A percentile compares a stretch with the other conserved stretches of the same genome.
phyloP scores from a whole-genome alignment of 2,329 filamentous ascomycete genomes.

The Monilinia fructicola region DNA sequence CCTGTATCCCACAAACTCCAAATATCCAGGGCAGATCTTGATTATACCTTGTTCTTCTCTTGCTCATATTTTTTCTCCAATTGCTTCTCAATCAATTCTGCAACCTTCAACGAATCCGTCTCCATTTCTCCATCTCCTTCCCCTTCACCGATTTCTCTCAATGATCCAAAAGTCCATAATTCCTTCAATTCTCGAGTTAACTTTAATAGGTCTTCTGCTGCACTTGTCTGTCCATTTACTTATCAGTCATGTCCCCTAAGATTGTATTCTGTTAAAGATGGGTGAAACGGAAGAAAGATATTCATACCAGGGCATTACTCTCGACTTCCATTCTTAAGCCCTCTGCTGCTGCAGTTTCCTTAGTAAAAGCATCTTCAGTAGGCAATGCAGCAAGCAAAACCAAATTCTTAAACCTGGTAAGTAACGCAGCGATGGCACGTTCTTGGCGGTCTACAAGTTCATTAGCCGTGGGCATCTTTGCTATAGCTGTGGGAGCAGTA shows the following conservation, averaged over 20 bases:
- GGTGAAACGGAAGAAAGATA: background rate
- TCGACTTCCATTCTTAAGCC: conserved; percentile 41
- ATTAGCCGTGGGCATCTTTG: conserved; percentile 24
- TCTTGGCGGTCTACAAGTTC: conserved; percentile 47
- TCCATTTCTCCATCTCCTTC: conserved; percentile 44
- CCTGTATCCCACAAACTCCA: conserved; percentile 2
- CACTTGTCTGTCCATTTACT: conserved; percentile 34
- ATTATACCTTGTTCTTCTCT: conserved; percentile 13
- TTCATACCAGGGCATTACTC: conserved; percentile 37
- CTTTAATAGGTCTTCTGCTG: conserved; percentile 46
- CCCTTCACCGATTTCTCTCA: conserved; percentile 47
- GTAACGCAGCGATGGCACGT: conserved; percentile 47
- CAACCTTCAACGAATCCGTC: conserved; percentile 42
- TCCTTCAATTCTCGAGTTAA: conserved; percentile 52
- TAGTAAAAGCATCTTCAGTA: conserved; percentile 36
- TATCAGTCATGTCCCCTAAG: background rate
- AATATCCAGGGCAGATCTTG: background rate
- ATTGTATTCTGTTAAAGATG: background rate
- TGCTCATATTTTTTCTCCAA: conserved; percentile 25
- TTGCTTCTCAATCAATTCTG: conserved; percentile 34
- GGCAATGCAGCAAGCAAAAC: conserved; percentile 38
- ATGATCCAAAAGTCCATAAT: conserved; percentile 51
- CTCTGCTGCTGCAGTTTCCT: conserved; percentile 38
- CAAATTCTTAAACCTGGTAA: conserved; percentile 48
- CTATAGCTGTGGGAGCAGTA: background rate